These are phyloP conservation scores for Pichia deserticola DNA, from an alignment of 805 yeast species.

Conservation along the genomic window DNA sequence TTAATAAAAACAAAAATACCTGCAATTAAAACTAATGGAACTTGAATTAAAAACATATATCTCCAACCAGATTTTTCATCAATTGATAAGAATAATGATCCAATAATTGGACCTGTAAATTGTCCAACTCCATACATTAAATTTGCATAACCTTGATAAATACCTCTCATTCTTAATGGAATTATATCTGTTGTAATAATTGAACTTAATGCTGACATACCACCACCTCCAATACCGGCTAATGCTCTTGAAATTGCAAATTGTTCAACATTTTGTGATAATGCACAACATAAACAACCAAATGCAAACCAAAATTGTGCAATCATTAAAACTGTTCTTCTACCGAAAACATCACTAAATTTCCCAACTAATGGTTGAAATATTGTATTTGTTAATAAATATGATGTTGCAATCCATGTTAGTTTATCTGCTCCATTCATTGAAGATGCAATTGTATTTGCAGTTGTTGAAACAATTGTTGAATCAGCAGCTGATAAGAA, in stretches of 20 bases:
- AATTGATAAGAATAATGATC: conserved; percentile 31
- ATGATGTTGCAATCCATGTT: conserved; percentile 69
- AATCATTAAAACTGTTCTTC: conserved; percentile 37
- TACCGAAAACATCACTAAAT: conserved; percentile 57
- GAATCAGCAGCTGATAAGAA: conserved; percentile 52
- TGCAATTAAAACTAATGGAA: conserved; percentile 30
- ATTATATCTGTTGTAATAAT: conserved; percentile 51
- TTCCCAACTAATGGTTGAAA: conserved; percentile 72
- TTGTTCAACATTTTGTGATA: conserved; percentile 35
- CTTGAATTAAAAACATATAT: conserved; percentile 36
- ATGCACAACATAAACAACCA: conserved; percentile 37
- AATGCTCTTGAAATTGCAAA: conserved; percentile 45
- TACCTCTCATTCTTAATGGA: conserved; percentile 44
- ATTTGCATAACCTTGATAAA: conserved; percentile 45
- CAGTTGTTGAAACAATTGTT: conserved; percentile 52
- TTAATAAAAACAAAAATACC: conserved; percentile 19
- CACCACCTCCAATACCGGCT: conserved; percentile 56
- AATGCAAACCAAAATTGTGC: conserved; percentile 39
- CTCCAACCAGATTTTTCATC: conserved; percentile 35
- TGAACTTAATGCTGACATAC: conserved; percentile 42
- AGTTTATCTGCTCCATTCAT: conserved; percentile 43
- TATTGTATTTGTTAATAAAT: conserved; percentile 60
- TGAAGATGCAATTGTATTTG: conserved; percentile 53
- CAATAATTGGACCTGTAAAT: conserved; percentile 38
- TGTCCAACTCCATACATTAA: conserved; percentile 33